Conservation (phyloP, 257 asterid genomes). For the Plantago elongata region DNA sequence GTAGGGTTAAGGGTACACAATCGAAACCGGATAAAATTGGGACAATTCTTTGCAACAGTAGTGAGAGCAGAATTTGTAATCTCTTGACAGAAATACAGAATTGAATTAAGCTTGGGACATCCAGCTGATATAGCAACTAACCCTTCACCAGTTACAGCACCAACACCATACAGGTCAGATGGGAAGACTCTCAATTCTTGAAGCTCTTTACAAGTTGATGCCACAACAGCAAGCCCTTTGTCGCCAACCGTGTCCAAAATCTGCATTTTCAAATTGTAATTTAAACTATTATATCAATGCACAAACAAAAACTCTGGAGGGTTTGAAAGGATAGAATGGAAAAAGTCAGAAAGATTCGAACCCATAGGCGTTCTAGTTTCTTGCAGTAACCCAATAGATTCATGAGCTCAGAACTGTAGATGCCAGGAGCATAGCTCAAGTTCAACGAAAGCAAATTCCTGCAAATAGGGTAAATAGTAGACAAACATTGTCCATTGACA, state of each 20-base stretch:
- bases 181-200: conserved; percentile 77
- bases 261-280: conserved; percentile 26
- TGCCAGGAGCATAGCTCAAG: conserved; percentile 73
- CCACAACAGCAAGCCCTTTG: conserved; percentile 56
- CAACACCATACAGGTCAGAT: conserved; percentile 40
- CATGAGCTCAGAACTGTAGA: conserved; percentile 45
- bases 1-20: conserved; percentile 56
- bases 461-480: conserved; percentile 60
- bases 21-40: conserved; percentile 71
- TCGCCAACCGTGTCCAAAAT: conserved; percentile 71
- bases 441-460: conserved; percentile 55
- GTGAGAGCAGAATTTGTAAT: conserved; percentile 87
- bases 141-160: conserved; percentile 78
- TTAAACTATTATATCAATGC: neutral
- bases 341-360: conserved; percentile 24
- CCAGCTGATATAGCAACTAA: conserved; percentile 77
- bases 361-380: conserved; percentile 69
- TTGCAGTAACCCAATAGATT: conserved; percentile 61
- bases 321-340: neutral
- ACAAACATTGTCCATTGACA: conserved; percentile 47
- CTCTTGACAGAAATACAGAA: conserved; percentile 65
- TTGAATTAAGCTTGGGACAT: conserved; percentile 72
- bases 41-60: conserved; percentile 75
- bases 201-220: conserved; percentile 65
- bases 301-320: neutral